phyloP scores from a whole-genome alignment of 2,329 filamentous ascomycete genomes.

The Colletotrichum echinochloae region DNA sequence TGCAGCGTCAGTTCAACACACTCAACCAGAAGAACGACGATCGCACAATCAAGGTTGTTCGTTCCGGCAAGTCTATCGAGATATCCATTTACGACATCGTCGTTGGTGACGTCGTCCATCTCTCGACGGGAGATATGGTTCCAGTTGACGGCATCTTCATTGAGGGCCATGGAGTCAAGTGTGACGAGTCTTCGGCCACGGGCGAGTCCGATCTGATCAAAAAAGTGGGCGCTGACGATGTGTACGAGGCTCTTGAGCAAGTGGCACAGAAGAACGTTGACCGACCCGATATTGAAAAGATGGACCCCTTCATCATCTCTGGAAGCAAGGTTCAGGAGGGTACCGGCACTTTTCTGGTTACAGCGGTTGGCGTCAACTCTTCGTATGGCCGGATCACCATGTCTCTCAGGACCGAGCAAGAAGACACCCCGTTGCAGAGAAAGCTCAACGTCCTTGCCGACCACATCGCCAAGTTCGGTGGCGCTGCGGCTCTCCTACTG shows the following conservation, averaged over 20 bases:
- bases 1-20: slow-evolving; percentile 70
- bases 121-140: slow-evolving; percentile 76
- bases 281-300: slow-evolving; percentile 23
- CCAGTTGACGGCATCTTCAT: slow-evolving; percentile 76
- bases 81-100: slow-evolving; percentile 73
- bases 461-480: slow-evolving; percentile 49
- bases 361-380: slow-evolving; percentile 66
- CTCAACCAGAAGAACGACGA: slow-evolving; percentile 71
- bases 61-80: slow-evolving; percentile 71
- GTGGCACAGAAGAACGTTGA: slow-evolving; percentile 59
- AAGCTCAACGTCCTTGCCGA: slow-evolving; percentile 65
- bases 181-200: slow-evolving; percentile 77
- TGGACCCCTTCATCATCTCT: slow-evolving; percentile 73
- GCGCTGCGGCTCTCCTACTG: slow-evolving; percentile 78
- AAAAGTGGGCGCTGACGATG: slow-evolving; percentile 70
- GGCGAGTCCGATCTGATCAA: slow-evolving; percentile 78
- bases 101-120: slow-evolving; percentile 73
- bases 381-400: slow-evolving; percentile 68
- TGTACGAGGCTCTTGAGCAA: slow-evolving; percentile 66
- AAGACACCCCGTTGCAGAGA: slow-evolving; percentile 65
- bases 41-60: slow-evolving; percentile 70
- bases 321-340: slow-evolving; percentile 68
- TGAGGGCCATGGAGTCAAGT: slow-evolving; percentile 72
- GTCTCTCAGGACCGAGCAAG: slow-evolving; percentile 64
- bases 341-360: slow-evolving; percentile 65